These are phyloP conservation scores for Graphiopsis chlorocephala DNA, from an alignment of 2,329 filamentous ascomycete genomes.

Conservation along the genomic window DNA sequence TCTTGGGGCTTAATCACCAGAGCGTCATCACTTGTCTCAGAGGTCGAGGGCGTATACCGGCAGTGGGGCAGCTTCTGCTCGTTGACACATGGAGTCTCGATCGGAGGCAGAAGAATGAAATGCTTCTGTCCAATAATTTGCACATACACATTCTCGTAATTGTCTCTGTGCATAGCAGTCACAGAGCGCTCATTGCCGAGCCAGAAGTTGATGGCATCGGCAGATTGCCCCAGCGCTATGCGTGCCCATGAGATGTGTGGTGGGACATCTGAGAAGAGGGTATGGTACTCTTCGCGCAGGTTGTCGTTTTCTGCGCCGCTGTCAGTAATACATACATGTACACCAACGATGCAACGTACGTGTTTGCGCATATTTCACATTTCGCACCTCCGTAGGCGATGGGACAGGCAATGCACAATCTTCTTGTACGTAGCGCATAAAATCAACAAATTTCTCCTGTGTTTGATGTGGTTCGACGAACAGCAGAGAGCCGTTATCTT, in stretches of 20 bases:
- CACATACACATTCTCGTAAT: slow-evolving; percentile 82
- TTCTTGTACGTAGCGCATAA: slow-evolving; percentile 59
- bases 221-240: slow-evolving; percentile 63
- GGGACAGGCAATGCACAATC: slow-evolving; percentile 34
- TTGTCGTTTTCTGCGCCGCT: slow-evolving; percentile 69
- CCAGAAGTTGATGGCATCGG: slow-evolving; percentile 82
- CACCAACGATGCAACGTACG: slow-evolving; percentile 46
- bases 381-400: slow-evolving; percentile 4
- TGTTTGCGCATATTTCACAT: slow-evolving; percentile 70
- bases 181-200: slow-evolving; percentile 69
- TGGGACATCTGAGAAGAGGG: slow-evolving; percentile 63
- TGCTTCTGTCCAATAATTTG: slow-evolving; percentile 71
- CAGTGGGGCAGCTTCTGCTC: slow-evolving; percentile 59
- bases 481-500: slow-evolving; percentile 48
- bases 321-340: background rate
- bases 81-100: slow-evolving; percentile 66
- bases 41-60: slow-evolving; percentile 51
- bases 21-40: slow-evolving; percentile 23
- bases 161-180: slow-evolving; percentile 76
- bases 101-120: slow-evolving; percentile 70
- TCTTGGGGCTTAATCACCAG: slow-evolving; percentile 36
- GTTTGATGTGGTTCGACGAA: slow-evolving; percentile 74
- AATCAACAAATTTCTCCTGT: slow-evolving; percentile 58
- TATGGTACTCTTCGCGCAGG: slow-evolving; percentile 67
- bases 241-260: slow-evolving; percentile 67